Evolutionary conservation across 2,329 filamentous ascomycete species (phyloP), one percentile per base, ranked within the genome.

Genomic region (Colletotrichum shisoi): DNA sequence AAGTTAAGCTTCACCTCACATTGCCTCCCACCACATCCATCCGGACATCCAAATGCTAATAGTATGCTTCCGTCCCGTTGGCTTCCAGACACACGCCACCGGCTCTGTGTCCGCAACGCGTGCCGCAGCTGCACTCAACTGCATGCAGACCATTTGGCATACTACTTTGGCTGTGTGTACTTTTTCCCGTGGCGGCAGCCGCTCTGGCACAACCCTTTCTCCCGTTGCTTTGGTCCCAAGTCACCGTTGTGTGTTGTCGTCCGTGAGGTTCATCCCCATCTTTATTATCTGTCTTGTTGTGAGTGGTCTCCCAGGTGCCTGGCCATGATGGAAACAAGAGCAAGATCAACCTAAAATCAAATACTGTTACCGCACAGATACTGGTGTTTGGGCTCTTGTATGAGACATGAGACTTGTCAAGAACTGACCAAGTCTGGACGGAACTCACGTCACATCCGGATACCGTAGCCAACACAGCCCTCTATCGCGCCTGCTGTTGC

Each of bases 401-500:
- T 68, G 65, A 68, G 65, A 68, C 65, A 42, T 60, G 65, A 68
- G 61, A 60, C 54, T 65, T 42, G 54, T 56, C 44, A 49, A 57
- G 48, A 60, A 65, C 53, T 63, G 60, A 48, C 40, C 64, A 40
- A 49, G 45, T 64, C 46, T 37, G 31, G 53, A 67, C 64, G 56
- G 31, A 57, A 68, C 53, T 44, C 15, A 40, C 54, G 48, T 45
- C 24, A 27, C 37, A 64, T 39, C 49, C 61, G 49, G 62, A 59
- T 46, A 34, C 39, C 59, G 49, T 53, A 34, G 59, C 54, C 51
- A 58, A 34, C 24, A 37, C 39, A 44, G 31, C 61, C 53, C 11
- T 39, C 11, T 7, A 27, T 48, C 54, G 34, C 27, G 46, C 21
- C 37, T 45, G 39, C 24, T 31, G 44, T 49, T 42, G 6, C 27